Percentiles rank a stretch among this genome's conserved stretches.
These are phyloP conservation scores for Bretschneidera sinensis DNA, from an alignment of 345 rosid genomes.

Conservation along the genomic window DNA sequence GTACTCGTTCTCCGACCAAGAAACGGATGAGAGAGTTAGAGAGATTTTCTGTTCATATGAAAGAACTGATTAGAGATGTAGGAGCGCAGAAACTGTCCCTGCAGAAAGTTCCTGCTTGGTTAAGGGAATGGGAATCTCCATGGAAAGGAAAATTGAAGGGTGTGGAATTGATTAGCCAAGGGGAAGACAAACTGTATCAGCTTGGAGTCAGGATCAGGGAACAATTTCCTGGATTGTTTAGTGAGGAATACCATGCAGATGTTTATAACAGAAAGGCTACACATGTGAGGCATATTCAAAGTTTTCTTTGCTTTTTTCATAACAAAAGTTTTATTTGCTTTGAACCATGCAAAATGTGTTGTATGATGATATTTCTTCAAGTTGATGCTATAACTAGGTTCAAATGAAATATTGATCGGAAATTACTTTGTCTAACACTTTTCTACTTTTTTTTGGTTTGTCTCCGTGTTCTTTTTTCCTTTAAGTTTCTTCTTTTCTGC, in stretches of 20 bases:
- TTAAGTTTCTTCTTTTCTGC: background rate
- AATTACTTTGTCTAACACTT: background rate
- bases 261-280: conserved; percentile 71
- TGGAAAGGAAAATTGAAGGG: conserved; percentile 84
- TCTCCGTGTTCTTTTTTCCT: background rate
- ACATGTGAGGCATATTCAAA: conserved; percentile 44
- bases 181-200: conserved; percentile 79
- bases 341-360: background rate
- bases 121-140: conserved; percentile 68
- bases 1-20: conserved; percentile 94
- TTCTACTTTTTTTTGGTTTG: background rate
- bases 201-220: conserved; percentile 71
- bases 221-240: conserved; percentile 65
- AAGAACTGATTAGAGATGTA: conserved; percentile 53
- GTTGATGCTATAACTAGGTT: too few relatives aligned
- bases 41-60: conserved; percentile 51
- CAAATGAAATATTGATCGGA: too few relatives aligned
- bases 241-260: conserved; percentile 83
- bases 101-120: conserved; percentile 65
- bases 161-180: conserved; percentile 67
- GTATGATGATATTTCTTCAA: too few relatives aligned
- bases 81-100: conserved; percentile 36
- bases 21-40: conserved; percentile 75
- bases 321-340: too few relatives aligned
- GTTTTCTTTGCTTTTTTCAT: background rate